Evolutionary conservation across 768 basidiomycete species (phyloP).

Genomic region (Multifurca ochricompacta): DNA sequence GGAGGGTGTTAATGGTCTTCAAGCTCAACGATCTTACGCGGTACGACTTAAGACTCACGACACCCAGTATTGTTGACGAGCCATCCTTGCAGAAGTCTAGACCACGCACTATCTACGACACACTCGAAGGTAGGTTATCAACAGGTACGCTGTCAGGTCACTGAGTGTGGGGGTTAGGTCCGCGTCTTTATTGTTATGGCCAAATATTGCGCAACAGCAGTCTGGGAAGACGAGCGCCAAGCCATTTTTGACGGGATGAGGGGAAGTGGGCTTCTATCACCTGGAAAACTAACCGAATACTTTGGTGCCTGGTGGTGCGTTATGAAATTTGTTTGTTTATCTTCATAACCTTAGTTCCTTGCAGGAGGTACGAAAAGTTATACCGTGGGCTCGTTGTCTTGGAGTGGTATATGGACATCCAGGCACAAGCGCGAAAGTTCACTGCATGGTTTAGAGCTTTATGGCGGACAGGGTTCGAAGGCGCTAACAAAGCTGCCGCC

Average conservation of each 20-base stretch:
- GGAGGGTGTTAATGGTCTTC: conserved; percentile 75
- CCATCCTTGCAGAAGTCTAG: conserved; percentile 56
- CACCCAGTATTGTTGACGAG: background rate
- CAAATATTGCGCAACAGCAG: conserved; percentile 74
- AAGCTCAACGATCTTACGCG: conserved; percentile 83
- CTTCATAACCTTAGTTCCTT: conserved; percentile 1
- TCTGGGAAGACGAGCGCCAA: conserved; percentile 63
- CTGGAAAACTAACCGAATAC: conserved; percentile 41
- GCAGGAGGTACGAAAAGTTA: conserved; percentile 52
- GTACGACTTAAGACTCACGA: conserved; percentile 28
- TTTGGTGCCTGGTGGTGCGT: conserved; percentile 65
- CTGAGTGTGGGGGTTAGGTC: conserved; percentile 35
- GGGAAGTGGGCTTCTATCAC: conserved; percentile 42
- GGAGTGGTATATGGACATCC: conserved; percentile 57
- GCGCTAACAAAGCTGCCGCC: conserved; percentile 65
- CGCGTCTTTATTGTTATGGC: conserved; percentile 90
- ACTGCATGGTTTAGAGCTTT: conserved; percentile 63
- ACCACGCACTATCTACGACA: conserved; percentile 82
- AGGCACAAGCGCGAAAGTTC: conserved; percentile 46
- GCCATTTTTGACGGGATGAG: conserved; percentile 34
- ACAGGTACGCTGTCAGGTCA: background rate
- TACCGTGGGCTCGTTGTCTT: conserved; percentile 44
- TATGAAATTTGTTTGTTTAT: background rate
- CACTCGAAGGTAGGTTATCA: conserved; percentile 52
- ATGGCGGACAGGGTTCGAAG: conserved; percentile 47